Evolutionary conservation across 2,329 filamentous ascomycete species (phyloP).

Genomic region (Calonectria montana): DNA sequence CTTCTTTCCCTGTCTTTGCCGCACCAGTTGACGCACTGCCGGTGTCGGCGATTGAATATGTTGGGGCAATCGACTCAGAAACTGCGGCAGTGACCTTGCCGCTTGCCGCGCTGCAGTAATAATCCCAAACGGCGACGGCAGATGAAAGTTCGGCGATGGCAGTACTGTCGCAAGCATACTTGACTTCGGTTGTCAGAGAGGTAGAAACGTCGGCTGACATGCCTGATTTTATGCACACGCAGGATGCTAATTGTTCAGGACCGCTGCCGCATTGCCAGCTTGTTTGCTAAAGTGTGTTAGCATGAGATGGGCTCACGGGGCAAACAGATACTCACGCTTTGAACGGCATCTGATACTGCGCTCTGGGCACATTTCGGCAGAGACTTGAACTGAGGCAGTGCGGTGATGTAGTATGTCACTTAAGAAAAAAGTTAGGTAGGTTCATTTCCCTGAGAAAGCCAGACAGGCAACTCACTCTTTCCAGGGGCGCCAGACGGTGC

Average conservation of each 20-base stretch:
- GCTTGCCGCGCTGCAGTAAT: constrained; percentile 63
- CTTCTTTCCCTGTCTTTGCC: constrained; percentile 17
- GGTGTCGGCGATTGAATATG: constrained; percentile 31
- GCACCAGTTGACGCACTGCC: constrained; percentile 26
- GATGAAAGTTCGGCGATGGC: constrained; percentile 58
- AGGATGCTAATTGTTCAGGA: constrained; percentile 63
- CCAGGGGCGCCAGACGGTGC: constrained; percentile 59
- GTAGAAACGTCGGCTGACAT: constrained; percentile 57
- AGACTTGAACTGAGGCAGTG: constrained; percentile 57
- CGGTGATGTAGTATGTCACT: constrained; percentile 68
- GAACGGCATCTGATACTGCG: constrained; percentile 56
- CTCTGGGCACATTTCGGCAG: constrained; percentile 58
- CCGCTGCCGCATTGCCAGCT: constrained; percentile 57
- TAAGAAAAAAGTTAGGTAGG: constrained; percentile 14
- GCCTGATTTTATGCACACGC: constrained; percentile 62
- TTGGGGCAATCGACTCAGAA: constrained; percentile 48
- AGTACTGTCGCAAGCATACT: constrained; percentile 56
- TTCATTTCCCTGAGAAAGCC: too few relatives aligned
- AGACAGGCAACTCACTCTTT: constrained; percentile 55
- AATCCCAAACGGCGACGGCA: constrained; percentile 56
- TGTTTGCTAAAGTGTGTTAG: constrained; percentile 40
- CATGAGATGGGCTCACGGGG: constrained; percentile 21
- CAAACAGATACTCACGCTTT: constrained; percentile 47
- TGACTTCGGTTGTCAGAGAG: constrained; percentile 57
- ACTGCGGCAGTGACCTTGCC: constrained; percentile 55